Percentiles rank a stretch among this genome's conserved stretches.
These are phyloP conservation scores for Boletus coffeatus DNA, from an alignment of 1,284 basidiomycete species.

Conservation along the genomic window DNA sequence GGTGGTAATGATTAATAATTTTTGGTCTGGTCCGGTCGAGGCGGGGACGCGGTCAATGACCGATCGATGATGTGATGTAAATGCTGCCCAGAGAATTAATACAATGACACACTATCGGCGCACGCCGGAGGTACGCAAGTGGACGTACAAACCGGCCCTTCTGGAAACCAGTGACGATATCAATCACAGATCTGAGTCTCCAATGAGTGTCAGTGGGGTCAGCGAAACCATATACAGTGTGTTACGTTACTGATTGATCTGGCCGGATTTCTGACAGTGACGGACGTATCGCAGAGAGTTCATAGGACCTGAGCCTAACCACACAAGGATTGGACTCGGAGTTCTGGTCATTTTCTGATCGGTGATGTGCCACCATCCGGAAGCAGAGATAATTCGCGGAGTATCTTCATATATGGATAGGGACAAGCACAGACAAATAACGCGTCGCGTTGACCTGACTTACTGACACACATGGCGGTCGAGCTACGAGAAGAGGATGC, in stretches of 20 bases:
- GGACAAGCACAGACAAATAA: conserved; percentile 21
- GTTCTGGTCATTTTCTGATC: not conserved
- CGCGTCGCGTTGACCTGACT: conserved; percentile 20
- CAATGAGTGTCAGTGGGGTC: not conserved
- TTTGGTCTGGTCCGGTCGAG: not conserved
- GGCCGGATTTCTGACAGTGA: not conserved
- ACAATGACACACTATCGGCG: conserved; percentile 1
- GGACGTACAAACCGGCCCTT: not conserved
- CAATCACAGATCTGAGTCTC: not conserved
- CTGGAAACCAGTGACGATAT: not conserved
- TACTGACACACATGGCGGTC: conserved; percentile 16
- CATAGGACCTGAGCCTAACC: not conserved
- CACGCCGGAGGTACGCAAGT: conserved; percentile 2
- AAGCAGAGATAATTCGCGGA: conserved; percentile 14
- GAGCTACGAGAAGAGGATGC: conserved; percentile 34
- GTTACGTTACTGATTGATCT: not conserved
- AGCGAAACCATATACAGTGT: not conserved
- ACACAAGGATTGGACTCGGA: not conserved
- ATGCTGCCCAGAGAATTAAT: not conserved
- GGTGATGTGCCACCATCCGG: not conserved
- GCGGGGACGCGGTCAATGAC: not conserved
- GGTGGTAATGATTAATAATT: not conserved
- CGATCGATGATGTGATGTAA: not conserved
- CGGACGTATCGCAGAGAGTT: not conserved
- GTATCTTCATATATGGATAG: not conserved